These are phyloP conservation scores for Yamadazyma sp. DNA, from an alignment of 1,139 yeast species.

Conservation along the genomic window DNA sequence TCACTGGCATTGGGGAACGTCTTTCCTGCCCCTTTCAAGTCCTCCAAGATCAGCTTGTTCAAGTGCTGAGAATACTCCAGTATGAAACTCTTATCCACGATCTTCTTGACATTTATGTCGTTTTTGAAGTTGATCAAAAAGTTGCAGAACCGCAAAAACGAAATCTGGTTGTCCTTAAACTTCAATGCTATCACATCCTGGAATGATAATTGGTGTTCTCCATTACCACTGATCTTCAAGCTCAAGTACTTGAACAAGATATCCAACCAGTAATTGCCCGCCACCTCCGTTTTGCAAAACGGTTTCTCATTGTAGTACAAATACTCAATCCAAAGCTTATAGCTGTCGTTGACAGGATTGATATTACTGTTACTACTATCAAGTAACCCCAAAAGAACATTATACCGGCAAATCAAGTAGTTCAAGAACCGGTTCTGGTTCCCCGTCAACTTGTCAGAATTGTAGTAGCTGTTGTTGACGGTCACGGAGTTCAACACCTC, in stretches of 20 bases:
- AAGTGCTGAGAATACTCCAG: conserved; percentile 32
- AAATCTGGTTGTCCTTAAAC: conserved; percentile 26
- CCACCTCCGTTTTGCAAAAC: conserved; percentile 34
- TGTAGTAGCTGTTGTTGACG: conserved; percentile 15
- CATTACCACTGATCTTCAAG: conserved; percentile 22
- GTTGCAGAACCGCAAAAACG: conserved; percentile 30
- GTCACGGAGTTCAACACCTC: conserved; percentile 18
- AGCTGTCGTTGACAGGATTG: conserved; percentile 12
- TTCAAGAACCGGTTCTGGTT: conserved; percentile 27
- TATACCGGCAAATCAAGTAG: conserved; percentile 38
- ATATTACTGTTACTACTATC: conserved; percentile 12
- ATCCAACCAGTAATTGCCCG: conserved; percentile 43
- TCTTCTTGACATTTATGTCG: conserved; percentile 15
- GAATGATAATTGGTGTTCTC: conserved; percentile 21
- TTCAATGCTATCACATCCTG: conserved; percentile 22
- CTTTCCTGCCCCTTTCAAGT: conserved; percentile 9
- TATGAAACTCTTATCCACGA: conserved; percentile 25
- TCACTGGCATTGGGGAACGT: conserved; percentile 37
- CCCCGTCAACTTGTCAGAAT: conserved; percentile 14
- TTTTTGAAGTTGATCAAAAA: conserved; percentile 26
- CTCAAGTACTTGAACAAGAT: conserved; percentile 29
- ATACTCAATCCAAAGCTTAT: conserved; percentile 34
- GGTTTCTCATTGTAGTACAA: conserved; percentile 26
- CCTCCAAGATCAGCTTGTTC: conserved; percentile 17
- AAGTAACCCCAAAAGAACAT: conserved; percentile 34